Conservation (phyloP, 352 stramenopile genomes). For the Phytophthora melonis region DNA sequence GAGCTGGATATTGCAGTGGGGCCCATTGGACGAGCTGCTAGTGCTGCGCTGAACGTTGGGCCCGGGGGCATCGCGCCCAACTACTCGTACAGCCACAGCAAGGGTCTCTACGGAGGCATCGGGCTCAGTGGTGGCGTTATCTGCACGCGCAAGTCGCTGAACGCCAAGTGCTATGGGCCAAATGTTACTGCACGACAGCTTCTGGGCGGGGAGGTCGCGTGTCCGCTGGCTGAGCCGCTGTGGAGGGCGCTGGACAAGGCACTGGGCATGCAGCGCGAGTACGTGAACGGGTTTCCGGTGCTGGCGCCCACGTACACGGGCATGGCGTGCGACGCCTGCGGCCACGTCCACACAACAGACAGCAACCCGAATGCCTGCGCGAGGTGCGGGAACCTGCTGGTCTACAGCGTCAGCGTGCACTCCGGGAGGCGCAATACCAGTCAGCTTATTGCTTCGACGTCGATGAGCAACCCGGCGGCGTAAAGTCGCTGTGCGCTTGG, state of each 20-base stretch:
- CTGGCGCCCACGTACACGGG: conserved; percentile 55
- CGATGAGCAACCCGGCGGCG: conserved; percentile 18
- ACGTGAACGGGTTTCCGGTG: conserved; percentile 69
- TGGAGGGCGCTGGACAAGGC: conserved; percentile 72
- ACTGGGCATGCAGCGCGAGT: conserved; percentile 69
- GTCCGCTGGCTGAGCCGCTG: conserved; percentile 64
- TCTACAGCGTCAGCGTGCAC: conserved; percentile 79
- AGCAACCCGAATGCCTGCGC: conserved; percentile 46
- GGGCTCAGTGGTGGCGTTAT: conserved; percentile 76
- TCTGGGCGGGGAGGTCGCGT: conserved; percentile 74
- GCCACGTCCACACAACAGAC: conserved; percentile 58
- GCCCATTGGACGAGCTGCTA: conserved; percentile 73
- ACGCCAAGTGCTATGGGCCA: conserved; percentile 73
- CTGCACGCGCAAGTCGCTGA: conserved; percentile 78
- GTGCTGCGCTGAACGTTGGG: conserved; percentile 70
- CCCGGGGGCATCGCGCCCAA: conserved; percentile 71
- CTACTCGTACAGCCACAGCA: conserved; percentile 86
- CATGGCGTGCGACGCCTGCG: conserved; percentile 64
- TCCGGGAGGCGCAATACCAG: conserved; percentile 71
- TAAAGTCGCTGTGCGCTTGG: conserved; percentile 6
- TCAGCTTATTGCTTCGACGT: conserved; percentile 46
- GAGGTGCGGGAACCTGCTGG: conserved; percentile 69
- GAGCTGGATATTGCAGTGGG: conserved; percentile 78
- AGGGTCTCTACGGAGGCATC: conserved; percentile 78
- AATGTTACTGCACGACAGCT: conserved; percentile 75